Evolutionary conservation across 495 filamentous ascomycete genomes (phyloP).

Genomic region (Hapsidospora chrysogenum): DNA sequence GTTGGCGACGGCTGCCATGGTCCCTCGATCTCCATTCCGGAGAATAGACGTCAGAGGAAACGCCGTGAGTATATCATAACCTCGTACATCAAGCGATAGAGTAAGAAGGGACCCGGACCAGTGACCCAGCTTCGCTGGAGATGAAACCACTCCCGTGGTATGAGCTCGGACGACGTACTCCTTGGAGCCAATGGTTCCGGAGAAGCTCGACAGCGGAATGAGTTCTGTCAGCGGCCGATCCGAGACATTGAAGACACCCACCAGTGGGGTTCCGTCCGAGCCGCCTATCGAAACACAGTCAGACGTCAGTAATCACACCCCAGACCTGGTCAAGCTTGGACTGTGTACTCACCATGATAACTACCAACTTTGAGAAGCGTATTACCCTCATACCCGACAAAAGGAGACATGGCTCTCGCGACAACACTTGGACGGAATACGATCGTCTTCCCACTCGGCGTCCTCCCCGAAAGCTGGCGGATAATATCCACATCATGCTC

Average conservation of each 20-base stretch:
- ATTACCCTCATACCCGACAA: conserved; percentile 54
- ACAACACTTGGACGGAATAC: conserved; percentile 59
- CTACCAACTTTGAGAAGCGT: conserved; percentile 63
- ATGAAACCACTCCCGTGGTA: conserved; percentile 44
- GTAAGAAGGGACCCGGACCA: conserved; percentile 31
- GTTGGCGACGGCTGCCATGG: conserved; percentile 34
- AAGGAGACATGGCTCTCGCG: conserved; percentile 54
- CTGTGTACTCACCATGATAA: conserved; percentile 31
- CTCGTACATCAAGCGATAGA: conserved; percentile 41
- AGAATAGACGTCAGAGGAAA: conserved; percentile 47
- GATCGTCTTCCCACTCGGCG: conserved; percentile 48
- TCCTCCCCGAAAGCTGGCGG: conserved; percentile 54
- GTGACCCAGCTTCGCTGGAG: conserved; percentile 21
- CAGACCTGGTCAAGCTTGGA: neutral
- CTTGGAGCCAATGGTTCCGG: conserved; percentile 36
- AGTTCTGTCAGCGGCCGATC: conserved; percentile 41
- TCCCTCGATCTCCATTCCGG: conserved; percentile 19
- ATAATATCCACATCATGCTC: conserved; percentile 61
- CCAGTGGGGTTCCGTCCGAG: conserved; percentile 28
- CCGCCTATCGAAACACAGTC: too few relatives aligned
- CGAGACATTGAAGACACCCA: conserved; percentile 74
- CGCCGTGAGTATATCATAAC: conserved; percentile 70
- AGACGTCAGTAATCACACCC: neutral
- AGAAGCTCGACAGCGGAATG: conserved; percentile 52
- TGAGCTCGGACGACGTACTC: conserved; percentile 61